Conservation (phyloP, 352 stramenopile genomes). For the Phytophthora megakarya region DNA sequence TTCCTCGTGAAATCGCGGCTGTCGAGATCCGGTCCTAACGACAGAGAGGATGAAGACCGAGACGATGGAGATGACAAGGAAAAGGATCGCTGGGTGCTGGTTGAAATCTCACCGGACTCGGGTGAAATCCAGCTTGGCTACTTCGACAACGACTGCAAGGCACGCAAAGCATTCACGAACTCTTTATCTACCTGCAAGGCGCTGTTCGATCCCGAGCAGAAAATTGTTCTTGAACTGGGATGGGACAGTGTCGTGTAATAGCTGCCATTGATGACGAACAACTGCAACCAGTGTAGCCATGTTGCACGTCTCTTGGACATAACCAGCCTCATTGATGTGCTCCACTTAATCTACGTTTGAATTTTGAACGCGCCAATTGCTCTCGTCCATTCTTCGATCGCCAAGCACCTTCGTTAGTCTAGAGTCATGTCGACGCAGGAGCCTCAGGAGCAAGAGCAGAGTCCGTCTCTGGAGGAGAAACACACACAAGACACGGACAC, state of each 20-base stretch:
- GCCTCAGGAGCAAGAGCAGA: neutral
- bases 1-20: conserved; percentile 7
- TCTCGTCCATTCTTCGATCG: conserved; percentile 20
- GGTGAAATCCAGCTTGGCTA: conserved; percentile 1
- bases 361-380: conserved; percentile 25
- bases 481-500: conserved; percentile 13
- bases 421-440: conserved; percentile 17
- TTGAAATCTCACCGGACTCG: conserved; percentile 12
- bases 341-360: conserved; percentile 7
- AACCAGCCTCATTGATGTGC: neutral
- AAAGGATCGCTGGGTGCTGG: conserved; percentile 20
- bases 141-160: conserved; percentile 26
- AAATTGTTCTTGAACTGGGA: conserved; percentile 9
- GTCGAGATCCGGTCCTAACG: neutral
- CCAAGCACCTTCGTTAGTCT: neutral
- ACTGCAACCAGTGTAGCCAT: conserved; percentile 18
- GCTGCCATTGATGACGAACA: neutral
- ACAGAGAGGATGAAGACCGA: neutral
- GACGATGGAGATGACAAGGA: neutral
- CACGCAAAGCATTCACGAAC: conserved; percentile 27
- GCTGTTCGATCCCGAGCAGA: conserved; percentile 20
- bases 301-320: neutral
- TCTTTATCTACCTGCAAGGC: conserved; percentile 23
- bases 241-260: too few relatives aligned
- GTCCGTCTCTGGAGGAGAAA: conserved; percentile 1